Evolutionary conservation across 768 basidiomycete species (phyloP).

Genomic region (Boletellus sp.): DNA sequence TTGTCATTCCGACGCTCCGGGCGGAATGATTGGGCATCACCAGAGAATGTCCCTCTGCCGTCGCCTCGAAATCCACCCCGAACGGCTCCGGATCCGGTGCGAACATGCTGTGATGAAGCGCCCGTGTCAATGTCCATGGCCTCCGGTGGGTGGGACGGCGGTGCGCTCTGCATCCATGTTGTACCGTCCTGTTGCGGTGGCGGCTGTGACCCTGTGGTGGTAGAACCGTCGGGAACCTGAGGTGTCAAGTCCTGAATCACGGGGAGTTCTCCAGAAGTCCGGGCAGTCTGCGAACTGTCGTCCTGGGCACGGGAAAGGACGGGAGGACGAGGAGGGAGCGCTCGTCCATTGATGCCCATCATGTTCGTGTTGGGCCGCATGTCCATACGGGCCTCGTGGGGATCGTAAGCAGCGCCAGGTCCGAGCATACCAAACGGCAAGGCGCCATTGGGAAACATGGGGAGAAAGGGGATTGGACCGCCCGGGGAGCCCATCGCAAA

Average conservation of each 20-base stretch:
- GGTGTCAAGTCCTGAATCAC: constrained; percentile 85
- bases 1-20: constrained; percentile 67
- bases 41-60: constrained; percentile 57
- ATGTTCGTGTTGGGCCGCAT: constrained; percentile 53
- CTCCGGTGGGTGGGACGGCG: constrained; percentile 9
- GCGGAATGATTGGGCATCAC: constrained; percentile 63
- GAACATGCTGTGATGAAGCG: constrained; percentile 19
- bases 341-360: constrained; percentile 31
- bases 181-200: constrained; percentile 19
- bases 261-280: constrained; percentile 67
- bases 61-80: constrained; percentile 47
- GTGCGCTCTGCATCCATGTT: constrained; percentile 19
- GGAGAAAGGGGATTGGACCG: constrained; percentile 55
- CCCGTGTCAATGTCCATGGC: constrained; percentile 34
- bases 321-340: constrained; percentile 52
- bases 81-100: constrained; percentile 33
- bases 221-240: constrained; percentile 34
- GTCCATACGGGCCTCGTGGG: constrained; percentile 76
- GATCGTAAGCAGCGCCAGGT: constrained; percentile 61
- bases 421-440: constrained; percentile 53
- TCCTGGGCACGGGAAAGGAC: constrained; percentile 55
- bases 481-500: constrained; percentile 52
- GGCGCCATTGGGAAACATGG: constrained; percentile 58
- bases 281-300: constrained; percentile 41
- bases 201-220: constrained; percentile 20